Base-by-base conservation (phyloP, 1,139 yeast species). In the Pichia norvegensis region DNA sequence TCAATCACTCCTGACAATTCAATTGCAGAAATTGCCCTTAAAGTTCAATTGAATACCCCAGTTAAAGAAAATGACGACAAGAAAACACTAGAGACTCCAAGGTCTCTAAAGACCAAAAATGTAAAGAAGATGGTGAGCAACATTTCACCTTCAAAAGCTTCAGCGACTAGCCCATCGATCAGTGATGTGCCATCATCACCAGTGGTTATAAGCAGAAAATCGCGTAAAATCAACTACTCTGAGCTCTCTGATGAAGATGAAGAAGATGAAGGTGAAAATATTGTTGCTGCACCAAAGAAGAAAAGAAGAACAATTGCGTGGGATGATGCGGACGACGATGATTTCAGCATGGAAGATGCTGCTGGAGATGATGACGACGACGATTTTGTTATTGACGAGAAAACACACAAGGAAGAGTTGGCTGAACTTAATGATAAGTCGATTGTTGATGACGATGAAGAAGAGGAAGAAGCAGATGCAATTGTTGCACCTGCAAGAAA, bases 171-270 rank as follows among this genome's bases (percentile, higher is more conserved):
- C 11, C 13, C 36, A 10, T 4, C 20, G 3, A 33, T 43, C 21
- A 25, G 37, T 7, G 27, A 31, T 29, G 33, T 52, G 6, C 53
- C 59, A 9, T 57, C 62, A 11, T 55, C 60, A 7, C 61, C 60
- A 8, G 39, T 45, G n/a, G 37, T 2, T 10, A 10, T 7, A n/a
- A 27, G 49, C 9, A 52, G 57, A 5, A 49, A 53, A 40, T 49
- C 48, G 11, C 55, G 58, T 10, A 63, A 56, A 31, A 54, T 70
- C 10, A 67, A 61, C 41, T 72, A 72, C 47, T 61, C 66, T 0
- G 77, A 72, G 55, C 49, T 60, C 3, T 65, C 61, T 4, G 67
- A 64, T 19, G 71, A 66, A 22, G 63, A 57, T 9, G 57, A 55
- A 36, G 63, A 59, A 13, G 60, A 57, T 4, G 58, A 55, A 4